Conservation (phyloP, 768 basidiomycete genomes). For the Hydnomerulius pinastri region DNA sequence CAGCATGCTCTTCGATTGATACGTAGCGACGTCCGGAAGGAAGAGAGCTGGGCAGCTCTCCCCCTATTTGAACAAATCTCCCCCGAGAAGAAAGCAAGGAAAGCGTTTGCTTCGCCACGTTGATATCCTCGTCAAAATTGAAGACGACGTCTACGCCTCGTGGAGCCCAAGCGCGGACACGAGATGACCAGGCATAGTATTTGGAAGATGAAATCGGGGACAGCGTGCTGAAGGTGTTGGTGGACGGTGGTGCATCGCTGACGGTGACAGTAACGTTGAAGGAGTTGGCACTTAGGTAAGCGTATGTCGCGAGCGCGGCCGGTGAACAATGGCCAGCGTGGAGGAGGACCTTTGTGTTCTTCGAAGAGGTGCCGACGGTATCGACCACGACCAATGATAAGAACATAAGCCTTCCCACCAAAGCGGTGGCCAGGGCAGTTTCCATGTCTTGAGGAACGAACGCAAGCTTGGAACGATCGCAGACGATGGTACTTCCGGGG, state of each 20-base stretch:
- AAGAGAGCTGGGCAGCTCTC: neutral
- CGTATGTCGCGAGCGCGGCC: neutral
- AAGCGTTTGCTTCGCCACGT: neutral
- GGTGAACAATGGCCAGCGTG: neutral
- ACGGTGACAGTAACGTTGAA: neutral
- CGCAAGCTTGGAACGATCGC: neutral
- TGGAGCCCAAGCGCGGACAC: neutral
- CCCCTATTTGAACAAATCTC: neutral
- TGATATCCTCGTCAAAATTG: neutral
- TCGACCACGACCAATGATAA: neutral
- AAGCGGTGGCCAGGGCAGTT: neutral
- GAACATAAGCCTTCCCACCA: neutral
- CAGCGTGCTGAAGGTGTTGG: neutral
- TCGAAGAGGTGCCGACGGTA: too few relatives aligned
- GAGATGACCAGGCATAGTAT: neutral
- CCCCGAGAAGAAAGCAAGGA: neutral
- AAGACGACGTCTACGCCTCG: neutral
- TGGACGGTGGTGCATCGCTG: neutral
- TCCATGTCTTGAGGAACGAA: neutral
- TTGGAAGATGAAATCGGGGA: neutral
- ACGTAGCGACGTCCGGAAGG: neutral
- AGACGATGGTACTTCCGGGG: neutral
- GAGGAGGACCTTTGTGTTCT: neutral
- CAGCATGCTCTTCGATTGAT: neutral
- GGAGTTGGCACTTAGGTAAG: neutral